Base-by-base conservation (phyloP, 768 basidiomycete genomes). In the Mycena olivaceomarginata region DNA sequence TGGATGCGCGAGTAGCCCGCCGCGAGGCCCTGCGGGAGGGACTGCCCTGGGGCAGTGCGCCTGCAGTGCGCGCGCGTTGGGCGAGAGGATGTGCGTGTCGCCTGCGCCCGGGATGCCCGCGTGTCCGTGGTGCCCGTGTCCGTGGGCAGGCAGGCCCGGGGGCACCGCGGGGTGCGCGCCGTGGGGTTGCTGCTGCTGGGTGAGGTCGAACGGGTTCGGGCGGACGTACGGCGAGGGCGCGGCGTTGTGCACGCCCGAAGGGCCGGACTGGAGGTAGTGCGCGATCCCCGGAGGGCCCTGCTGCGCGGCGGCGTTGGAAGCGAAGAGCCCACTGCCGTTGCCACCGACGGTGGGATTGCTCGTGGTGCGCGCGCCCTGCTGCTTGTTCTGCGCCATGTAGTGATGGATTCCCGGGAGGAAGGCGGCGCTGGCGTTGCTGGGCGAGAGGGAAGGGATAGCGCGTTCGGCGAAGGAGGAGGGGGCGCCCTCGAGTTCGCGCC, bases 1-100 rank as follows among this genome's bases (percentile, higher is more conserved):
- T 99, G 97, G 73, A 99, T 94, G 74, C 97, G 90, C 40, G 96
- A 97, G 82, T 97, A 94, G 0, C 97, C 97, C 0, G 96, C 96
- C 0, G 97, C 97, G 40, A 99, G 91, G 45, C 97, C 97, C 72
- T 98, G 97, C 1, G 98, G 97, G 15, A 98, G 89, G 85, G 93
- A 94, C 85, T 97, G 96, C 2, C 97, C 97, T 0, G 97, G 97
- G 1, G 96, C 96, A n/a, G 79, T 98, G 97, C 20, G 93, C 88
- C 81, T 96, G 95, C 56, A 98, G 87, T 0, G 96, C 97, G n/a
- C 93, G 90, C 39, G 94, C 88, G 39, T 92, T 91, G 0, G 97
- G 95, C 16, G 93, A 94, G 1, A 93, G 85, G 20, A 87, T 81
- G 72, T 87, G 85, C 18, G 85, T 77, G 77, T 77, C 70, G 6